Evolutionary conservation across 2,329 filamentous ascomycete species (phyloP), one percentile per base, ranked within the genome.

Genomic region (Septoria linicola): DNA sequence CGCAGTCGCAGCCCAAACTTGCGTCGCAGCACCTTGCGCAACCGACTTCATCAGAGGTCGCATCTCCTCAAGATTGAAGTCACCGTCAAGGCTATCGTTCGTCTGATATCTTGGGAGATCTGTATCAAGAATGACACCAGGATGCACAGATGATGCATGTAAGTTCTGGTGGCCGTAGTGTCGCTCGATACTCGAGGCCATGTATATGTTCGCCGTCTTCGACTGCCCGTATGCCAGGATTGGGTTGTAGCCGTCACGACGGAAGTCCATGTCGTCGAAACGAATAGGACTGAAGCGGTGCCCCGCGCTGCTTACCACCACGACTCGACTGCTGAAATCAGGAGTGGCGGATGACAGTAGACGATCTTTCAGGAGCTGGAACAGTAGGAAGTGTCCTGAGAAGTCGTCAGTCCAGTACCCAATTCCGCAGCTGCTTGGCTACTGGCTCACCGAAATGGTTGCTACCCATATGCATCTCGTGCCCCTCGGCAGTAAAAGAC

Each of bases 161-260:
- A 81, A 55, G 5, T 74, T 73, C 2, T 64, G 60, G 1, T 62
- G 16, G 1, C 73, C 75, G 56, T 77, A 80, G 1, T 68, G 69
- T 1, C 77, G 70, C 23, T 80, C 77, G 25, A 81, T 71, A 43
- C 77, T 70, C 51, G 75, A 78, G 2, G 77, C 73, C 51, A 76
- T 73, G 57, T 71, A 76, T 13, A 80, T 70, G 51, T 76, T 79
- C 13, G 79, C 77, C 1, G 71, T 70, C 57, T 82, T 82, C 41
- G 69, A 68, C 54, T 78, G 73, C 0, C 67, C 72, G 51, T 81
- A 82, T 0, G 74, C 69, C 0, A 41, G 37, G 10, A 53, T 47
- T 2, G 49, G 46, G 23, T 53, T 27, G 41, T 63, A 63, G 25
- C 40, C 64, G 16, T 44, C 47, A 11, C 64, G 57, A 11, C 35